Conservation (phyloP, 2,329 filamentous ascomycete genomes). For the Aspergillus pseudoglaucus region DNA sequence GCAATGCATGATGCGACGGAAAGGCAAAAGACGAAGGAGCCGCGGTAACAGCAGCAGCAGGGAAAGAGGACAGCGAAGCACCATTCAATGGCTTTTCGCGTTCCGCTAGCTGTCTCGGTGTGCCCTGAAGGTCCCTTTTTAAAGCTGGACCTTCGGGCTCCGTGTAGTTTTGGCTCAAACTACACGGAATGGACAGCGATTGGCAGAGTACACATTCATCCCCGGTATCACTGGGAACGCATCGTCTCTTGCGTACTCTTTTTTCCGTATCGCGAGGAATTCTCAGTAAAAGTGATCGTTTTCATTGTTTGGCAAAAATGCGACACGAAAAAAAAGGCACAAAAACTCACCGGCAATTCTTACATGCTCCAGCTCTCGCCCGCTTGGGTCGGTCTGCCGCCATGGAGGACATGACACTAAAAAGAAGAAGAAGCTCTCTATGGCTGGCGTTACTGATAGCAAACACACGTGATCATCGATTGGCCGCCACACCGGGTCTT, state of each 20-base stretch:
- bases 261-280: neutral
- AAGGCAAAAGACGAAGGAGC: neutral
- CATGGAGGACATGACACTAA: neutral
- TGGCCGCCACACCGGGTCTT: neutral
- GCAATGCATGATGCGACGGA: neutral
- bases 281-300: neutral
- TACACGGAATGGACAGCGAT: slow-evolving; percentile 10
- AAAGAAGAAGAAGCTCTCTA: neutral
- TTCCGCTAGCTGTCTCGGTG: neutral
- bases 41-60: too few species aligned
- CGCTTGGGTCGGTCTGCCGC: slow-evolving; percentile 3
- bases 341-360: slow-evolving; percentile 8
- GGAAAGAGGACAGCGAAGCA: neutral
- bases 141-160: neutral
- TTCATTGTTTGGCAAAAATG: neutral
- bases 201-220: slow-evolving; percentile 10
- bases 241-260: slow-evolving; percentile 12
- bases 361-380: slow-evolving; percentile 10
- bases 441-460: neutral
- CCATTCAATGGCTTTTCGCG: neutral
- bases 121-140: neutral
- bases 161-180: slow-evolving; percentile 2
- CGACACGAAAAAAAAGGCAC: neutral
- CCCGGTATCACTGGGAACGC: slow-evolving; percentile 8
- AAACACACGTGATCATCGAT: neutral